Conservation (phyloP, 306 rosid genomes). For the Fragaria vesca region DNA sequence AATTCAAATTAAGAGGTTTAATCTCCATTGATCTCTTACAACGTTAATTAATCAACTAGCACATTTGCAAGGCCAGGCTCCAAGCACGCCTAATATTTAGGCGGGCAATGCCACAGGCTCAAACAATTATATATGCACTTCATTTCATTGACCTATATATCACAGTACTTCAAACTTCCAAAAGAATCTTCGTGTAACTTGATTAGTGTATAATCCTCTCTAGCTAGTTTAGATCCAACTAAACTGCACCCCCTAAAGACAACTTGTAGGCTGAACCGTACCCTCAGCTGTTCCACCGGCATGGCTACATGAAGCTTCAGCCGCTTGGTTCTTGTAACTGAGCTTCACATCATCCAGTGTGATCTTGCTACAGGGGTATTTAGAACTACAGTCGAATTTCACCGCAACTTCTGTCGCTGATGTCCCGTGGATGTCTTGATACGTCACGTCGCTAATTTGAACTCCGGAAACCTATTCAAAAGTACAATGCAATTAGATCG, state of each 20-base stretch:
- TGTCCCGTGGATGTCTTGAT: slow-evolving; percentile 30
- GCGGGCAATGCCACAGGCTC: background rate
- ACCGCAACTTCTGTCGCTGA: slow-evolving; percentile 33
- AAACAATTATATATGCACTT: background rate
- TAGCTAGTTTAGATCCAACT: background rate
- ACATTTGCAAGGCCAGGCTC: background rate
- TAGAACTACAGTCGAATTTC: slow-evolving; percentile 33
- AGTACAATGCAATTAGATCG: too few species aligned
- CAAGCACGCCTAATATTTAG: background rate
- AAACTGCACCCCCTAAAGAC: background rate
- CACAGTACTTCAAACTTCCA: background rate
- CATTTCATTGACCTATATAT: background rate
- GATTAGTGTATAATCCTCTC: background rate
- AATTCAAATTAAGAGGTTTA: background rate
- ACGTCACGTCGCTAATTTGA: slow-evolving; percentile 24
- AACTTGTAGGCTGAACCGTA: slow-evolving; percentile 31
- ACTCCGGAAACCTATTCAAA: slow-evolving; percentile 24
- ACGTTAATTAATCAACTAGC: background rate
- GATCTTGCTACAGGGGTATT: slow-evolving; percentile 27
- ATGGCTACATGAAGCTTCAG: slow-evolving; percentile 26
- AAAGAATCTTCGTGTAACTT: background rate
- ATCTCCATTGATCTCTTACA: background rate
- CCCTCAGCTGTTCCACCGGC: slow-evolving; percentile 29
- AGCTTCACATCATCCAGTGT: slow-evolving; percentile 29
- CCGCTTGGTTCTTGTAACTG: slow-evolving; percentile 18